Evolutionary conservation across 1,284 basidiomycete species (phyloP).

Genomic region (Leccinum solheimii): DNA sequence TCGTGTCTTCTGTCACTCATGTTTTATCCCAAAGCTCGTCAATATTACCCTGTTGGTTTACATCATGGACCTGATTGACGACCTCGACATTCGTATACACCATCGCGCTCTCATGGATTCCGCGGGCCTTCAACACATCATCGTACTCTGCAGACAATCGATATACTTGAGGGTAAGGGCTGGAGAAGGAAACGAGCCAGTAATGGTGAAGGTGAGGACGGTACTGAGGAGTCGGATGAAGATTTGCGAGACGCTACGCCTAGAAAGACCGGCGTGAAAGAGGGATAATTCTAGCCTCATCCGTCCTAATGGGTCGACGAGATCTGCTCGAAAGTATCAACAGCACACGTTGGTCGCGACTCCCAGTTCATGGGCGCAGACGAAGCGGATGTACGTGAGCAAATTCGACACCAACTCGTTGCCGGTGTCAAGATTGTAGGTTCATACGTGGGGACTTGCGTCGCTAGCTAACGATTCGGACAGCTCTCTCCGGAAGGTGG

Average conservation of each 20-base stretch:
- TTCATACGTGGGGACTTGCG: constrained; percentile 13
- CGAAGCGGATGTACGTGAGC: constrained; percentile 57
- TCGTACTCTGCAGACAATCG: constrained; percentile 57
- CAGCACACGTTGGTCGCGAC: constrained; percentile 51
- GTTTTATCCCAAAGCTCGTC: constrained; percentile 45
- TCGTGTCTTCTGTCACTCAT: constrained; percentile 16
- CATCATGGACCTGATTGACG: constrained; percentile 64
- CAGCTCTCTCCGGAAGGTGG: constrained; percentile 53
- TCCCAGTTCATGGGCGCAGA: constrained; percentile 93
- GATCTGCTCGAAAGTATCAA: constrained; percentile 40
- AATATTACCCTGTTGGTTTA: constrained; percentile 74
- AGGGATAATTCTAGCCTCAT: constrained; percentile 38
- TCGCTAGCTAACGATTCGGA: constrained; percentile 29
- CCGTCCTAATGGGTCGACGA: constrained; percentile 34
- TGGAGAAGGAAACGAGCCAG: constrained; percentile 38
- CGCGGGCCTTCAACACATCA: constrained; percentile 76
- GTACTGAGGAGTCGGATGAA: constrained; percentile 84
- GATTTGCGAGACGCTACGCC: constrained; percentile 55
- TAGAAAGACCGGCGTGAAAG: constrained; percentile 45
- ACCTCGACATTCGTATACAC: constrained; percentile 82
- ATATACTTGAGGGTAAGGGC: constrained; percentile 77
- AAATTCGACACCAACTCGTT: constrained; percentile 80
- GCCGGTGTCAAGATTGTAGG: constrained; percentile 72
- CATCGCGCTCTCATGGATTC: constrained; percentile 88
- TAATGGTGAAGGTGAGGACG: constrained; percentile 37